Evolutionary conservation across 371 early-diverging fungal species (phyloP).

Genomic region (Blastocladiella emersonii): DNA sequence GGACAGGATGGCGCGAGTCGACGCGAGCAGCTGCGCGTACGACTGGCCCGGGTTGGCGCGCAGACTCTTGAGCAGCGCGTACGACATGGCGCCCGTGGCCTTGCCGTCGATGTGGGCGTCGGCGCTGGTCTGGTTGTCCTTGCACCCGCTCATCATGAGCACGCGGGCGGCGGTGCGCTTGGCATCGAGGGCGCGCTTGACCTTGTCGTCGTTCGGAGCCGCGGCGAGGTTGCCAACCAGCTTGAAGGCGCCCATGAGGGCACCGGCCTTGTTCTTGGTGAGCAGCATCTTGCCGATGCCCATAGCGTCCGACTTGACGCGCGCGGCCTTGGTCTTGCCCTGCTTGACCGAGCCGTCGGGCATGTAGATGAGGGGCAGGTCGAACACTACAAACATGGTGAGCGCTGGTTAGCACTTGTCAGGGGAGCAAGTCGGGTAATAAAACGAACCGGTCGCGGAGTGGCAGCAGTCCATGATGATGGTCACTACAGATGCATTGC

Average conservation of each 20-base stretch:
- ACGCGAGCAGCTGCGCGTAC: slow-evolving; percentile 19
- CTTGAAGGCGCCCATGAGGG: not conserved
- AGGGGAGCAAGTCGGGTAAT: too few species aligned
- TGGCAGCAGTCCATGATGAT: slow-evolving; percentile 42
- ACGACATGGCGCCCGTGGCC: slow-evolving; percentile 27
- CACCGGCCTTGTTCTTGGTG: not conserved
- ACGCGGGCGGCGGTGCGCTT: not conserved
- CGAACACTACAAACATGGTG: not conserved
- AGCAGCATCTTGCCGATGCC: too few species aligned
- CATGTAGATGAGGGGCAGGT: not conserved
- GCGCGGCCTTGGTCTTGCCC: not conserved
- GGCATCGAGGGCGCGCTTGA: not conserved
- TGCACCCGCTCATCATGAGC: slow-evolving; percentile 16
- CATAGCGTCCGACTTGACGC: not conserved
- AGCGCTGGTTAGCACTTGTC: too few species aligned
- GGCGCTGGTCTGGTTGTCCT: slow-evolving; percentile 22
- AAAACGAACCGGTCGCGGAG: slow-evolving; percentile 13
- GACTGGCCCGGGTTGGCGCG: slow-evolving; percentile 10
- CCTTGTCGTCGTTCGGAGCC: not conserved
- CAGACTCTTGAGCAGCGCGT: slow-evolving; percentile 19
- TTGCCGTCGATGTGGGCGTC: slow-evolving; percentile 12
- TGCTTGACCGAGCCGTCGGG: not conserved
- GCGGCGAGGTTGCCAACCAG: not conserved
- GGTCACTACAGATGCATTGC: not conserved
- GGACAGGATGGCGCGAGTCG: slow-evolving; percentile 14